Evolutionary conservation across 2,329 filamentous ascomycete genomes (phyloP), one percentile per base, ranked within the genome.

Genomic region (Neonectria sp.): DNA sequence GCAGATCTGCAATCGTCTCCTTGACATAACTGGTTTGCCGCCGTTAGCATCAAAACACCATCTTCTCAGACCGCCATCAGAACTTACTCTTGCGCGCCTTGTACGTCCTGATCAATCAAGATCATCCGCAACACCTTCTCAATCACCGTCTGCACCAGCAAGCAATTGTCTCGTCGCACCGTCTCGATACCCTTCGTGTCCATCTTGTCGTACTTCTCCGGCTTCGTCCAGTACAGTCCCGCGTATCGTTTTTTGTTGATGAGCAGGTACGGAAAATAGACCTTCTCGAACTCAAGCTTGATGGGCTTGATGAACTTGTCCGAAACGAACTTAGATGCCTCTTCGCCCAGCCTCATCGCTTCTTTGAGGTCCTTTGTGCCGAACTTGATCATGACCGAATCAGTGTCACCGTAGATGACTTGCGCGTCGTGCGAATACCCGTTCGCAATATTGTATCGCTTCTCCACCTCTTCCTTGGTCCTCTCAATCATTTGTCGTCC

Each of bases 181-280:
- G 96, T 99, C 82, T 99, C 96, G 73, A 99, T 98, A 86, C 96
- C 96, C 81, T 99, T 99, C 67, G 94, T 98, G 82, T 99, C 96
- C 97, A 99, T 99, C 86, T 98, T 99, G 88, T 99, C 97, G 80
- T 93, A 96, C 82, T 97, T 98, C 48, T 95, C 89, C 0, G 95
- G 90, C 72, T 93, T 96, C 6, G 96, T 99, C 95, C 95, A 99
- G 83, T 94, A 98, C 35, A 99, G 83, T n/a, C 96, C 96, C 9
- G 96, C 96, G 77, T 99, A 99, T 70, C 96, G 93, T 86, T 99
- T 99, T 86, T 99, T 99, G 90, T 99, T 99, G 90, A 99, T 99
- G 58, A 99, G 88, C 37, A 99, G 87, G 79, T 99, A 99, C 1
- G 96, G 96, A 79, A 93, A 99, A 82, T 99, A 99, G 1, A 99